Base-by-base conservation (phyloP, 306 rosid genomes). In the Citrullus colocynthis region DNA sequence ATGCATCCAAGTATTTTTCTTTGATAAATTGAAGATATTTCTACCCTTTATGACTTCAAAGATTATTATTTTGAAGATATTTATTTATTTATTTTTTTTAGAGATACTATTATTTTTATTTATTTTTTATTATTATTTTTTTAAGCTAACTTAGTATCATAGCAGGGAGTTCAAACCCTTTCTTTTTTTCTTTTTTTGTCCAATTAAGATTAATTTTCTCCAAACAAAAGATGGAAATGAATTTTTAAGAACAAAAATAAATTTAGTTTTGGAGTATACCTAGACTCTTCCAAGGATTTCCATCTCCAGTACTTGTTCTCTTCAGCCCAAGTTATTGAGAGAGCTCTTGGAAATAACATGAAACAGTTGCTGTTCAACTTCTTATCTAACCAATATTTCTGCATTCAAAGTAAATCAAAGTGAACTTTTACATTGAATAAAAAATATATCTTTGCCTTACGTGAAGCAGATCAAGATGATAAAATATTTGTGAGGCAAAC, bases 331-430 rank as follows among this genome's bases (percentile, higher is more conserved):
- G 88, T 81, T 80, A 93, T 88, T 32, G 81, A 69, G 39, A 93
- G 91, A 78, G 85, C 87, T 81, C 84, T 85, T 79, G 98, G 91
- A 82, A 83, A 91, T 79, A 93, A 21, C 90, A 86, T 81, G 76
- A 93, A 93, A 79, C 96, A 86, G 79, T 88, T 75, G 12, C 79
- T 86, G 66, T 88, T 83, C 54, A 67, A 54, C n/a, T 75, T 83
- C 71, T 80, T 87, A 71, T 83, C 90, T 17, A 87, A 58, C 88
- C 88, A 82, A 49, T 78, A 76, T 78, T 79, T 82, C 88, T 85
- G 85, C 28, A 15, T 65, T 36, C 28, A 36, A 32, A 65, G 28
- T 3, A 65, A 17, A 36, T 0, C 37, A 63, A 61, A 24, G 28
- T 55, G 34, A 21, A 24, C 14, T 24, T 59, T 7, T 59, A 36